Evolutionary conservation across 2,329 filamentous ascomycete genomes (phyloP).

Genomic region (Penicillium sumatraense): DNA sequence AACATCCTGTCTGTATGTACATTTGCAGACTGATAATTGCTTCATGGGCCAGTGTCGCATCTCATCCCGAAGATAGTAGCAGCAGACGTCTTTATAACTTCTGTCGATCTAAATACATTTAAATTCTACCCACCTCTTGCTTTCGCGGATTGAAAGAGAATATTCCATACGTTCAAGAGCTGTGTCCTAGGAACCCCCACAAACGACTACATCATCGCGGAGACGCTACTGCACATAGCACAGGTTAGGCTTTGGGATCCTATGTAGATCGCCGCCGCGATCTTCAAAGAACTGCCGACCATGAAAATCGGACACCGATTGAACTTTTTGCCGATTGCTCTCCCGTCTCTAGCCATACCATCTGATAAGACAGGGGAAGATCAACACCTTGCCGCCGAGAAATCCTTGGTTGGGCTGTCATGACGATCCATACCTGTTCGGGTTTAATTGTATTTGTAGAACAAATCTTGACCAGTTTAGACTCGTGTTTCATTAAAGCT

Average conservation of each 20-base stretch:
- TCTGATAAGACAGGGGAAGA: constrained; percentile 20
- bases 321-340: background rate
- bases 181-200: too few species aligned
- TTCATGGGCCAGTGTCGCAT: too few species aligned
- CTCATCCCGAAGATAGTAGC: too few species aligned
- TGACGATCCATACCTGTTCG: constrained; percentile 1
- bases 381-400: constrained; percentile 8
- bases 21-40: too few species aligned
- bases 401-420: constrained; percentile 2
- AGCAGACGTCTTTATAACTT: background rate
- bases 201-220: background rate
- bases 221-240: background rate
- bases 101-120: background rate
- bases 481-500: constrained; percentile 3
- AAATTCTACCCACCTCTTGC: background rate
- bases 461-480: constrained; percentile 10
- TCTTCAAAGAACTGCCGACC: constrained; percentile 4
- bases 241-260: background rate
- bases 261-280: constrained; percentile 7
- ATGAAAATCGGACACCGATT: background rate
- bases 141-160: too few species aligned
- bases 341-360: background rate
- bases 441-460: background rate
- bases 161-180: too few species aligned
- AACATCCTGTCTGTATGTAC: background rate